Base-by-base conservation (phyloP, 176 grass and related monocot genomes). In the Carex pumila region DNA sequence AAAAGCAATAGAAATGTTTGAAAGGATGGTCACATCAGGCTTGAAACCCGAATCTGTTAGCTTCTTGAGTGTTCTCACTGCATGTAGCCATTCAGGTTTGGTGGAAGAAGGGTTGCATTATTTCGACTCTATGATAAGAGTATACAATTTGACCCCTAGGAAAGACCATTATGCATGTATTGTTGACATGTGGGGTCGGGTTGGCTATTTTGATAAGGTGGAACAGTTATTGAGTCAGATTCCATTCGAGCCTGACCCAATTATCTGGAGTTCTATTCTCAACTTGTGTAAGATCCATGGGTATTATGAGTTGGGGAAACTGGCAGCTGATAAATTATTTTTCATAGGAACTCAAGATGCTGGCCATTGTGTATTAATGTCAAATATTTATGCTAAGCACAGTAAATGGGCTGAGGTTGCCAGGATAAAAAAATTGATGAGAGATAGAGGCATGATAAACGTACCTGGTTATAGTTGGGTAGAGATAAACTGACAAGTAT, bases 191-290 rank as follows among this genome's bases (percentile, higher is more conserved):
- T 90, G 94, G 76, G 91, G 89, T 79, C 89, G 95, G 5, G 90
- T 87, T 30, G 92, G 92, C 37, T 60, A 25, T 69, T 93, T 98
- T 6, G 86, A 88, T 81, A 80, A 93, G 68, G 62, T 98, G 67
- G 84, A 94, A 81, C 87, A 90, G 62, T 83, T 94, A 82, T 57
- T 98, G 79, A 66, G 62, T 63, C 69, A 89, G 69, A 93, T 93
- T 43, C 89, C 91, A 17, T 94, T 93, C 74, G 89, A 90, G 61
- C 86, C 45, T 68, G 88, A 71, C 84, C 79, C 92, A 52, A 85
- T 93, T 73, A 95, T 98, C 77, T 98, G 95, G 95, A 93, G 84
- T 63, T 95, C 92, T 25, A 88, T 98, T 89, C 89, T 98, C 80
- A 87, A 95, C 87, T 98, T 89, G 1, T 91, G 95, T 81, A 94